A percentile compares a stretch with the other conserved stretches of the same genome.
These are phyloP conservation scores for Blastobotrys arbuscula DNA, from an alignment of 1,139 yeast genomes.

Conservation along the genomic window DNA sequence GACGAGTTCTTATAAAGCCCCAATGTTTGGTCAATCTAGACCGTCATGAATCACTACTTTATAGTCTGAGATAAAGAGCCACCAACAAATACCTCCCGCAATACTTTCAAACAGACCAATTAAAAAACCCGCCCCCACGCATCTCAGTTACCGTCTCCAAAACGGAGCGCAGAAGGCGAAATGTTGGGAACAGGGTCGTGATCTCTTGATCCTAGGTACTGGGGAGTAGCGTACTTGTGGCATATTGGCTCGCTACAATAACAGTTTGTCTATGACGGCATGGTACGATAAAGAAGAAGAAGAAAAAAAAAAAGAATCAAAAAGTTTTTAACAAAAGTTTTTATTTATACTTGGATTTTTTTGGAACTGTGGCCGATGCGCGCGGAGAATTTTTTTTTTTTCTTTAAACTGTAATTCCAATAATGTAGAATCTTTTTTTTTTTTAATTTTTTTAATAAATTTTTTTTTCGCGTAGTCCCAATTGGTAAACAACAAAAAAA, in stretches of 20 bases:
- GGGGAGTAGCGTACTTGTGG: too few species aligned
- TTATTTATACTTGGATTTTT: too few species aligned
- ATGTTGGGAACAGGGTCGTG: too few species aligned
- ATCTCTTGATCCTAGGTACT: too few species aligned
- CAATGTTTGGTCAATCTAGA: conserved; percentile 36
- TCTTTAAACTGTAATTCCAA: too few species aligned
- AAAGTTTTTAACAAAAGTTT: too few species aligned
- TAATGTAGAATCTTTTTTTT: too few species aligned
- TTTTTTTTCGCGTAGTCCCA: too few species aligned
- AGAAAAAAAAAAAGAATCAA: conserved; percentile 10
- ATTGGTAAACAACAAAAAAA: too few species aligned
- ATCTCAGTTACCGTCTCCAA: conserved; percentile 1
- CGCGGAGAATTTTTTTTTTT: too few species aligned
- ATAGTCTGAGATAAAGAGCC: conserved; percentile 7
- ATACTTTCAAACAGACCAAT: not conserved
- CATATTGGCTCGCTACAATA: conserved; percentile 14
- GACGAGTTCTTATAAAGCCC: conserved; percentile 52
- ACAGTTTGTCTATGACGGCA: conserved; percentile 20
- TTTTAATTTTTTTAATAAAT: too few species aligned
- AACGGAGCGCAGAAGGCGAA: not conserved
- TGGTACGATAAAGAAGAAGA: conserved; percentile 12
- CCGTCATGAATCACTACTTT: conserved; percentile 38
- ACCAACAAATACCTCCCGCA: not conserved
- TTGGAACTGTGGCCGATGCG: too few species aligned
- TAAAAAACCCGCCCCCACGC: not conserved